Evolutionary conservation across 176 grass and related monocot genomes (phyloP), one percentile per base, ranked within the genome.

Genomic region (Saccharum officinarum): DNA sequence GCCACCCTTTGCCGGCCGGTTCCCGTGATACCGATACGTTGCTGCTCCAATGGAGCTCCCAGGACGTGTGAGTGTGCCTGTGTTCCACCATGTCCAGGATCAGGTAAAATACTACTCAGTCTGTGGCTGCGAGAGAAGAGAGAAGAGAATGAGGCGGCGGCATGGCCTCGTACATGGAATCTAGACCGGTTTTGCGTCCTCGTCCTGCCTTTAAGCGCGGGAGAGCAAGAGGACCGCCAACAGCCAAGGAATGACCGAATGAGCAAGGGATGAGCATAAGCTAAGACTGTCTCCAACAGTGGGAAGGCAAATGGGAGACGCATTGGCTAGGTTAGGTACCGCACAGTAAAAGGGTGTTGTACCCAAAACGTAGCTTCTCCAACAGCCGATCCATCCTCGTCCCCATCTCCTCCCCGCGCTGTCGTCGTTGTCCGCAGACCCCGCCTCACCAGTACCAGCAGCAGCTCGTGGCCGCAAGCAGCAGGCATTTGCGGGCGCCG

Each of bases 31-130:
- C 59, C 10, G 73, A 15, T 15, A 16, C 11, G 11, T 0, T 59
- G 71, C 31, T 7, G 44, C 15, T 42, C 82, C 82, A 68, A 67
- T 54, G 61, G 44, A 17, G 26, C 71, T 50, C 72, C 4, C 60
- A 10, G 28, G 22, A 20, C 3, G 65, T 54, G 4, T 17, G 59
- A 31, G 3, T 60, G 8, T 61, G 59, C 59, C n/a, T 62, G n/a
- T 8, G 71, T 10, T 52, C 82, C 82, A 73, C 5, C 61, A 31
- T 20, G 44, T 25, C 12, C 31, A 14, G 82, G 72, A 84, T 84
- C 62, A 67, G 5, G 30, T 84, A 38, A 84, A 84, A 74, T 45
- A 83, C 60, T 33, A 23, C 2, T 7, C 14, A 0, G 15, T 52
- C 15, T 17, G 15, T n/a, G 47, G 22, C 22, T 12, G 60, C 31